A percentile compares a stretch with the other conserved stretches of the same genome.
These are phyloP conservation scores for Colletotrichum aenigma DNA, from an alignment of 2,329 filamentous ascomycete species.

Conservation along the genomic window DNA sequence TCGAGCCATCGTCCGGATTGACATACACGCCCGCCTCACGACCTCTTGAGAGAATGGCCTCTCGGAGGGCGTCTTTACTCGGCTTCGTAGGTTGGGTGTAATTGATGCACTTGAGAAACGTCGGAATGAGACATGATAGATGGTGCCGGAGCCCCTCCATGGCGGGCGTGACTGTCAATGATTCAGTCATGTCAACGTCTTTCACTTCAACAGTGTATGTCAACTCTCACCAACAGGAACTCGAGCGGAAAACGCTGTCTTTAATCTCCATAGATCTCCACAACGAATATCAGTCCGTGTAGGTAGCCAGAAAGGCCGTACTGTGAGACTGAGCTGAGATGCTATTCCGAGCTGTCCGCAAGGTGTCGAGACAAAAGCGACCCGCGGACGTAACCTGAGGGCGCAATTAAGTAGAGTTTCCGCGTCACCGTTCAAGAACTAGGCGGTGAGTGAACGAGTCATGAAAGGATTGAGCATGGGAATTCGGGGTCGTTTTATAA, in stretches of 20 bases:
- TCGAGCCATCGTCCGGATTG: not conserved
- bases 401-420: not conserved
- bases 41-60: not conserved
- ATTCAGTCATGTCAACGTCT: not conserved
- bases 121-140: not conserved
- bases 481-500: not conserved
- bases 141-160: not conserved
- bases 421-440: not conserved
- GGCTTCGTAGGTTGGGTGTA: not conserved
- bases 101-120: not conserved
- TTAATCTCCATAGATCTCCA: not conserved
- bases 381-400: not conserved
- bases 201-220: not conserved
- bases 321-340: not conserved
- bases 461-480: not conserved
- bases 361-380: not conserved
- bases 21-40: not conserved
- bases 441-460: not conserved
- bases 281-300: not conserved
- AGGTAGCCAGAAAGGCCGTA: not conserved
- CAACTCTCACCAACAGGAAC: not conserved
- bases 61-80: not conserved
- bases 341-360: not conserved
- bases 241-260: not conserved
- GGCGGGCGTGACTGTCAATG: not conserved